Base-by-base conservation (phyloP, 495 filamentous ascomycete genomes). In the Paragyromitra xinjiangensis region DNA sequence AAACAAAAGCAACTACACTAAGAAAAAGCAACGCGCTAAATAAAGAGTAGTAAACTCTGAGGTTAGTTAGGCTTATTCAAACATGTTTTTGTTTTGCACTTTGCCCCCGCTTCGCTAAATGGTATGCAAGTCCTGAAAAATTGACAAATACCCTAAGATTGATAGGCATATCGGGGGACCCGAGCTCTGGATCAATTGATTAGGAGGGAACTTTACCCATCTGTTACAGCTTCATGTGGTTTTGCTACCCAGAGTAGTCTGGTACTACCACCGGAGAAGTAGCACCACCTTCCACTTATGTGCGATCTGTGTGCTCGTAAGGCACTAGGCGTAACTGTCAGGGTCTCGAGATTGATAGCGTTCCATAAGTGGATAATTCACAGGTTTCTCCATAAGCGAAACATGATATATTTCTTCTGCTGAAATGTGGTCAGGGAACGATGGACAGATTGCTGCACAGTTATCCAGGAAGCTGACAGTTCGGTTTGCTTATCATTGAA, bases 221-320 rank as follows among this genome's bases (percentile, higher is more conserved):
- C 4, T 34, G 29, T 34, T 34, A 19, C 48, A 51, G 19, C 48
- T 51, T 16, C 6, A 51, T 51, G 48, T 51, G 0, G 48, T n/a
- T 48, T 51, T 51, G 53, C 19, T 11, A 22, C 19, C 51, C 51
- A 55, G n/a, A 53, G 44, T 4, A 53, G 22, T 40, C 29, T 66
- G 63, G 64, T 66, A 65, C 40, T n/a, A 48, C 42, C 24, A 11
- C 45, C 48, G 50, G 48, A 53, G 12, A 29, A 3, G n/a, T 7
- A 37, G 26, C 34, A n/a, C 37, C 50, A 44, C 67, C 67, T 69
- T 69, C 67, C 67, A 24, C 22, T 67, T 55, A 26, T 19, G 42
- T 29, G 24, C 5, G 6, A 39, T 5, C 5, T 34, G 29, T 34
- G 29, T n/a, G 5, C 26, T n/a, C 56, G 22, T 14, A 26, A 22